phyloP scores from a whole-genome alignment of 108 stramenopile genomes.

The Aurantiochytrium sp. region DNA sequence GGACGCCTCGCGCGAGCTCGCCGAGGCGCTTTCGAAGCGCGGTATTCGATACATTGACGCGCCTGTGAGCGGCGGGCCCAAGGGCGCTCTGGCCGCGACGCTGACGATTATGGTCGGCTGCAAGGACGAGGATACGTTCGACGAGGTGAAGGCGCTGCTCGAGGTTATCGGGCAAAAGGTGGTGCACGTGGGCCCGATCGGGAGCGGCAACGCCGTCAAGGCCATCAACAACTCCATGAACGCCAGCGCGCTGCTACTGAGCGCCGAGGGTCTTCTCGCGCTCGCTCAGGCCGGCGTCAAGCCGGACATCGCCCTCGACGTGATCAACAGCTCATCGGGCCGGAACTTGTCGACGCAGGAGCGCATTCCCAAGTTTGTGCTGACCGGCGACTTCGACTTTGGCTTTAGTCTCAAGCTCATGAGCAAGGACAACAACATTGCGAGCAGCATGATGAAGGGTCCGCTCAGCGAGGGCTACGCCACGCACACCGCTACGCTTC shows the following conservation, averaged over 20 bases:
- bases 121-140: neutral
- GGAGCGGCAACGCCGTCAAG: constrained; percentile 34
- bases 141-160: neutral
- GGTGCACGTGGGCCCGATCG: neutral
- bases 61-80: neutral
- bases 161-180: neutral
- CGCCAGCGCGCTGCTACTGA: neutral
- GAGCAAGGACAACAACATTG: constrained; percentile 23
- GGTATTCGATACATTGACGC: neutral
- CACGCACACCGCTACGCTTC: neutral
- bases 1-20: neutral
- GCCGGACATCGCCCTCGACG: constrained; percentile 16
- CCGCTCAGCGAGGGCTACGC: neutral
- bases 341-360: constrained; percentile 22
- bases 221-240: constrained; percentile 32
- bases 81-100: neutral
- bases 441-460: neutral
- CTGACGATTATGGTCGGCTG: neutral
- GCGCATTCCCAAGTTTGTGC: constrained; percentile 29
- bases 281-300: constrained; percentile 14
- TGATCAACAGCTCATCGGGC: constrained; percentile 29
- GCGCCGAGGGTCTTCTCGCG: constrained; percentile 34
- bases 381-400: constrained; percentile 29
- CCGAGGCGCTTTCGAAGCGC: neutral
- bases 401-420: constrained; percentile 32